A percentile compares a stretch with the other conserved stretches of the same genome.
These are phyloP conservation scores for Plectranthus barbatus DNA, from an alignment of 257 asterid species.

Conservation along the genomic window DNA sequence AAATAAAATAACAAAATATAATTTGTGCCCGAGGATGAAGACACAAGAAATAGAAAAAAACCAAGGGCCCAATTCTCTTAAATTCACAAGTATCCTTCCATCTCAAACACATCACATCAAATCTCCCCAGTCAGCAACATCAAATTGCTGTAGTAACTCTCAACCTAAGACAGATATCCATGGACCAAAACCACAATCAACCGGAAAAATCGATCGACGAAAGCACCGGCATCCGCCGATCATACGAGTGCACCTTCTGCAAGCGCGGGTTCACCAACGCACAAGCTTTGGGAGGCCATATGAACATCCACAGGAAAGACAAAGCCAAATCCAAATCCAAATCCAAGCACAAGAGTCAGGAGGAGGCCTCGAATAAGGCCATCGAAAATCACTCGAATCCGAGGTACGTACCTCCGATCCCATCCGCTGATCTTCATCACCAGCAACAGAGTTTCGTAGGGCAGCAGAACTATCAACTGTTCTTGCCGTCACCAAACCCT, in stretches of 20 bases:
- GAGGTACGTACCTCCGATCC: slow-evolving; percentile 18
- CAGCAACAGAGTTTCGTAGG: slow-evolving; percentile 14
- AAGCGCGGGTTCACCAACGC: slow-evolving; percentile 85
- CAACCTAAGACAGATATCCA: slow-evolving; percentile 22
- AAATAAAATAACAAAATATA: background rate
- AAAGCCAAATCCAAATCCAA: slow-evolving; percentile 54
- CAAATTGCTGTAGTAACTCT: slow-evolving; percentile 15
- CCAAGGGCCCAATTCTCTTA: slow-evolving; percentile 1
- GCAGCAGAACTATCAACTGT: slow-evolving; percentile 34
- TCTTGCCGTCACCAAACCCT: slow-evolving; percentile 52
- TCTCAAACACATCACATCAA: slow-evolving; percentile 16
- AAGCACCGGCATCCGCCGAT: slow-evolving; percentile 35
- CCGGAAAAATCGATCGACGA: slow-evolving; percentile 36
- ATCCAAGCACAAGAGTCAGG: slow-evolving; percentile 30
- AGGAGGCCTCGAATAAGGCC: slow-evolving; percentile 1
- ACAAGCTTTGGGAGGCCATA: slow-evolving; percentile 89
- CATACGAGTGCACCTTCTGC: slow-evolving; percentile 70
- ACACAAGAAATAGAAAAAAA: background rate
- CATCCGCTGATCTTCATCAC: slow-evolving; percentile 13
- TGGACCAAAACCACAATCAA: slow-evolving; percentile 37
- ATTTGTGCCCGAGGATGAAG: slow-evolving; percentile 8
- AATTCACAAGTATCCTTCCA: slow-evolving; percentile 5
- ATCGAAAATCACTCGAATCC: background rate
- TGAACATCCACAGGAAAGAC: slow-evolving; percentile 88
- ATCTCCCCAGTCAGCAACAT: background rate